Conservation (phyloP, 768 basidiomycete species). For the Amanita rubescens region DNA sequence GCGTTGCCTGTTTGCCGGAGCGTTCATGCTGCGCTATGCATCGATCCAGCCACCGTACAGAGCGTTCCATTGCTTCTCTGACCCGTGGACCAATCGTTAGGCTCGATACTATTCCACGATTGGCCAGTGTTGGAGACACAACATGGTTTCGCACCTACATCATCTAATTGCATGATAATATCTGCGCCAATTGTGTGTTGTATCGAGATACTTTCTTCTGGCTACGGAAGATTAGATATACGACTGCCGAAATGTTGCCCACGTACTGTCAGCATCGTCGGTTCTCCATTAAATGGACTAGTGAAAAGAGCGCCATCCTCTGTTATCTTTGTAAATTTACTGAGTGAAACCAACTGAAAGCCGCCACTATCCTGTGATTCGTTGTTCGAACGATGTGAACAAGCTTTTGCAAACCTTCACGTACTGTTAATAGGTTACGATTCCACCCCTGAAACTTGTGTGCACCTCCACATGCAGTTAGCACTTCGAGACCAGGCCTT, state of each 20-base stretch:
- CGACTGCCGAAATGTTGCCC: conserved; percentile 13
- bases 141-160: conserved; percentile 51
- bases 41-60: conserved; percentile 84
- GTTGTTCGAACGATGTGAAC: background rate
- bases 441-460: conserved; percentile 89
- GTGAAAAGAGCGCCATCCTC: conserved; percentile 85
- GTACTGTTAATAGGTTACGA: conserved; percentile 75
- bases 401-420: conserved; percentile 12
- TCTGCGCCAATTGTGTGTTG: conserved; percentile 90
- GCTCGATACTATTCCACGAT: conserved; percentile 53
- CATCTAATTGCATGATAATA: conserved; percentile 93
- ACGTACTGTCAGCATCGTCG: conserved; percentile 76
- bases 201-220: conserved; percentile 86
- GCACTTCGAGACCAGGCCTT: conserved; percentile 70
- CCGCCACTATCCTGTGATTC: conserved; percentile 72
- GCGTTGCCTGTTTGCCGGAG: conserved; percentile 54
- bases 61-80: conserved; percentile 82
- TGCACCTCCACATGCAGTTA: conserved; percentile 75
- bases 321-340: conserved; percentile 79
- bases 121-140: background rate
- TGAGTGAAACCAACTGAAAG: conserved; percentile 80
- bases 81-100: conserved; percentile 76
- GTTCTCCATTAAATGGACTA: conserved; percentile 81
- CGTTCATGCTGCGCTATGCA: conserved; percentile 72
- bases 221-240: conserved; percentile 34